Evolutionary conservation across 1,284 basidiomycete genomes (phyloP), one percentile per base, ranked within the genome.

Genomic region (Omphalotus olearius): DNA sequence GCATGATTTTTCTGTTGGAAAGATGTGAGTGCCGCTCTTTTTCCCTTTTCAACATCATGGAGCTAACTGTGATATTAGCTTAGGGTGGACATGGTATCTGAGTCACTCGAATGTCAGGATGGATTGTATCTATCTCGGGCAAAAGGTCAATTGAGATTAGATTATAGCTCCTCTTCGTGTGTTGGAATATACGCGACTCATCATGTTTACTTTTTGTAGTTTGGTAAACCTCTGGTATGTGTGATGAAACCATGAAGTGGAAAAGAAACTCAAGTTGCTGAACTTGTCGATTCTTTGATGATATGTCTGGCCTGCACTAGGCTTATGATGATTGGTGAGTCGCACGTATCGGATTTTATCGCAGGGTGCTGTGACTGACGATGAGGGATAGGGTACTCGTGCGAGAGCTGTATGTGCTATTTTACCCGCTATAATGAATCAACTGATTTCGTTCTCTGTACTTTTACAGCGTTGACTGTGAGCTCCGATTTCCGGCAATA

Each of bases 51-150:
- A n/a, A n/a, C n/a, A n/a, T n/a, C n/a, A n/a, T n/a, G n/a, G n/a
- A n/a, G 16, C 41, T 52, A 33, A 41, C 28, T 35, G 17, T 33
- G 17, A 1, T n/a, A 9, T 47, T 14, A 43, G 35, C 9, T 23
- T n/a, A 39, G 26, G 7, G 3, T n/a, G n/a, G n/a, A n/a, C n/a
- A n/a, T n/a, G n/a, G n/a, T 6, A 3, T 41, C 18, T 5, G 18
- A 1, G 4, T 17, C 18, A 10, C 35, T 23, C 16, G 20, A 33
- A 26, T 11, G 13, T 2, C 45, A 91, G 93, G 56, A 85, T 95
- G 87, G 93, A 97, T 72, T 92, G 87, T 81, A 89, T 97, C 56
- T 97, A 97, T 64, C 81, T 97, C 17, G 86, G 91, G 4, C 93
- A 96, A 67, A 96, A 95, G 85, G 78, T 86, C 46, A 36, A 73